Base-by-base conservation (phyloP, 768 basidiomycete species). In the Thelephora aurantiotincta region DNA sequence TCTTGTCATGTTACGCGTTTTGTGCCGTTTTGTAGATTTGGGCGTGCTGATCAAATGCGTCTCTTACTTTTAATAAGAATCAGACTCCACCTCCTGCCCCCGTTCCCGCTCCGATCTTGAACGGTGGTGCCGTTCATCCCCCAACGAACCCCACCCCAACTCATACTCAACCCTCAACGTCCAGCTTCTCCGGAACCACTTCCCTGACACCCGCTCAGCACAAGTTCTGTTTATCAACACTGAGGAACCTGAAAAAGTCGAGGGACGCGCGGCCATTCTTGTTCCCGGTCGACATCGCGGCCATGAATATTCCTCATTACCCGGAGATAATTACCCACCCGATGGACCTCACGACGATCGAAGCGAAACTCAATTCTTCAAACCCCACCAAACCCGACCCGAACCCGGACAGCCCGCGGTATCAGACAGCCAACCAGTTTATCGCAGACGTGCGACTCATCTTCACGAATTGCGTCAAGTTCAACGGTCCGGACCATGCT, bases 321-420 rank as follows among this genome's bases (percentile, higher is more conserved):
- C 76, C 76, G 33, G 72, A 72, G 41, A 78, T 98, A 59, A 77
- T 99, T 65, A 87, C 81, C 58, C 76, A 73, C 22, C 96, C 96
- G 0, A 97, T 97, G 89, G 96, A 98, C 61, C 74, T 99, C 42
- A 73, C 79, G 2, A 96, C 94, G 38, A 77, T 97, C 50, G 94
- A 98, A 65, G 77, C 77, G 57, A 96, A 97, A 66, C 71, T 98
- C 37, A 57, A 55, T 33, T 77, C 83, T 1, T 88, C 88, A 12
- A 93, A 89, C 57, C 81, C 85, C 2, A 55, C 67, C 46, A 91
- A 88, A 58, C 84, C 78, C 12, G 87, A 88, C 51, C 63, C 70
- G 22, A 85, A 82, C 57, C 65, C 69, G 3, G 63, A 68, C 48
- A 84, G 84, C 51, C 83, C 82, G n/a, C 81, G 82, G 20, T 98